Percentiles rank a stretch among this genome's conserved stretches.
phyloP scores from a whole-genome alignment of 495 filamentous ascomycete genomes.

The Xylaria venustula region DNA sequence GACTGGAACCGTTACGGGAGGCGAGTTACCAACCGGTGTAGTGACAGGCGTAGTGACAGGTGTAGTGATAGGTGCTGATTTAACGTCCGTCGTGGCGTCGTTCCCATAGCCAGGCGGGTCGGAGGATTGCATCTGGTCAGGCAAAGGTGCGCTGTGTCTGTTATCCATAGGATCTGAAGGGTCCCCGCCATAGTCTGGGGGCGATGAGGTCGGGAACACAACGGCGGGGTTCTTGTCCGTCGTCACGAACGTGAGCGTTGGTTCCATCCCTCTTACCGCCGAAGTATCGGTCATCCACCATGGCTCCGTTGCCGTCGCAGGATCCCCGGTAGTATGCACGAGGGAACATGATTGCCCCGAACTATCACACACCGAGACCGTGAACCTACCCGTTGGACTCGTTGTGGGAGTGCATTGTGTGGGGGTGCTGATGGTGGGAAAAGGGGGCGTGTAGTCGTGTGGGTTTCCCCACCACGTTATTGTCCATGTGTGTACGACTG shows the following conservation, averaged over 20 bases:
- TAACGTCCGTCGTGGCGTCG: slow-evolving; percentile 14
- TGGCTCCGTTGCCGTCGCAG: slow-evolving; percentile 15
- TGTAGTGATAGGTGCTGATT: slow-evolving; percentile 11
- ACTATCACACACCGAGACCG: slow-evolving; percentile 37
- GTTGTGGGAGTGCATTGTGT: slow-evolving; percentile 30
- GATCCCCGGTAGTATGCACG: slow-evolving; percentile 21
- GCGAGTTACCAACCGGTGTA: too few species aligned
- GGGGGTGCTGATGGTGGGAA: slow-evolving; percentile 36
- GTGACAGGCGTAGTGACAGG: background rate
- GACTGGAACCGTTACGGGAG: too few species aligned
- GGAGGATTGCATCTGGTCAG: slow-evolving; percentile 25
- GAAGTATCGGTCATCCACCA: slow-evolving; percentile 12
- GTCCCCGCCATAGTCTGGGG: slow-evolving; percentile 44
- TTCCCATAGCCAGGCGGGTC: slow-evolving; percentile 33
- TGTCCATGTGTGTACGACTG: slow-evolving; percentile 43
- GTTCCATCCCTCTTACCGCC: slow-evolving; percentile 12
- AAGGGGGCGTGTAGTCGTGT: slow-evolving; percentile 42
- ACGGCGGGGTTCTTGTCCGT: slow-evolving; percentile 52
- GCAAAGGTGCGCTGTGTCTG: slow-evolving; percentile 10
- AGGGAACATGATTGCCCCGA: slow-evolving; percentile 23
- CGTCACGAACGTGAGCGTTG: slow-evolving; percentile 38
- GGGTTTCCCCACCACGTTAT: slow-evolving; percentile 44
- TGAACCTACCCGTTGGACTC: slow-evolving; percentile 29
- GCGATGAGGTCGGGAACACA: slow-evolving; percentile 35
- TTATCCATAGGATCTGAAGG: slow-evolving; percentile 19